A percentile compares a stretch with the other conserved stretches of the same genome.
Evolutionary conservation across 495 filamentous ascomycete species (phyloP).

Genomic region (Aspergillus funiculosus): DNA sequence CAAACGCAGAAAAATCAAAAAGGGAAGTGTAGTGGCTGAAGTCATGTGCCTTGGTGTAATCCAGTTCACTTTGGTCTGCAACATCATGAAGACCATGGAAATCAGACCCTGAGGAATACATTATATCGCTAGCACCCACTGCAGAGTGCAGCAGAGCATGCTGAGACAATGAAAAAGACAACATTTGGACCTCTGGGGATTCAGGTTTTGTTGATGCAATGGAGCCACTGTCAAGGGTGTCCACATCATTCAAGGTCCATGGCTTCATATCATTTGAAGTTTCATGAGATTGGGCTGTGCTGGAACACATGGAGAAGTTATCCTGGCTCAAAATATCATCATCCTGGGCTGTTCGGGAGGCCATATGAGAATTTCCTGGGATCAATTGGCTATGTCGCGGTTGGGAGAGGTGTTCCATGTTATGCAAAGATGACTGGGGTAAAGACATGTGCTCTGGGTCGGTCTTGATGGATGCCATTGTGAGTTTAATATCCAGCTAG

Average conservation of each 20-base stretch:
- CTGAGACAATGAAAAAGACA: conserved; percentile 43
- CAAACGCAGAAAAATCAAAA: conserved; percentile 41
- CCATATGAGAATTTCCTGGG: conserved; percentile 37
- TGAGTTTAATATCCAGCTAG: conserved; percentile 19
- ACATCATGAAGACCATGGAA: conserved; percentile 38
- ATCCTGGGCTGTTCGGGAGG: conserved; percentile 43
- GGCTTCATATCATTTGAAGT: conserved; percentile 36
- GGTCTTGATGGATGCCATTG: conserved; percentile 38
- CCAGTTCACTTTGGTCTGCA: conserved; percentile 39
- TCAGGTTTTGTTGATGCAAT: conserved; percentile 35
- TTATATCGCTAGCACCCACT: conserved; percentile 41
- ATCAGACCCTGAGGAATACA: conserved; percentile 40
- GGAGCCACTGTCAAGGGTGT: conserved; percentile 34
- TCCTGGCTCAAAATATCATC: conserved; percentile 45
- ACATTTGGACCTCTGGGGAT: conserved; percentile 43
- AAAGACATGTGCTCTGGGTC: conserved; percentile 34
- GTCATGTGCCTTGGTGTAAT: conserved; percentile 31
- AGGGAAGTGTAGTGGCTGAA: conserved; percentile 35
- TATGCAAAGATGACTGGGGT: conserved; percentile 28
- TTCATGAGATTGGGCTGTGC: conserved; percentile 34
- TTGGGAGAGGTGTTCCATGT: conserved; percentile 29
- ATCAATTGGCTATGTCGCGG: conserved; percentile 34
- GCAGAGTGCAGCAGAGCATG: conserved; percentile 38
- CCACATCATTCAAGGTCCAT: conserved; percentile 39
- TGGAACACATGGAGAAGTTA: conserved; percentile 41